phyloP scores from a whole-genome alignment of 1,139 yeast genomes.

The Hansenula sp. region DNA sequence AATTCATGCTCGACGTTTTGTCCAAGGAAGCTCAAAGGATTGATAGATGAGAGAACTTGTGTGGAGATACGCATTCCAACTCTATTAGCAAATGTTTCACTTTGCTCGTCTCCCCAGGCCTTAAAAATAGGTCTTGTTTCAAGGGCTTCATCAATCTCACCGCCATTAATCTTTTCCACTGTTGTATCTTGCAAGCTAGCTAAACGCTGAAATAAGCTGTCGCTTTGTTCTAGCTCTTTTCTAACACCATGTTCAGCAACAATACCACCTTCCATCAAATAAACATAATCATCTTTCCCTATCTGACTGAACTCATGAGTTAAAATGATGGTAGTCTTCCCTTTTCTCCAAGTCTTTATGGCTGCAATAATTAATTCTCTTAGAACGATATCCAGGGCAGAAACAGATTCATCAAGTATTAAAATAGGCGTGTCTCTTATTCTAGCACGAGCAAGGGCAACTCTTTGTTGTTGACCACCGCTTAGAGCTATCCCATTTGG shows the following conservation, averaged over 20 bases:
- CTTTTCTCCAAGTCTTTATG: constrained; percentile 56
- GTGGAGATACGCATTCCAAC: constrained; percentile 14
- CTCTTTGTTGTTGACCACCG: constrained; percentile 87
- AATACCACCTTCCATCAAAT: constrained; percentile 54
- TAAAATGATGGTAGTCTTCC: constrained; percentile 71
- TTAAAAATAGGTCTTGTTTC: background rate
- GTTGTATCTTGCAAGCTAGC: constrained; percentile 15
- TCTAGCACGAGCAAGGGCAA: constrained; percentile 80
- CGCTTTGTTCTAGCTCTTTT: constrained; percentile 24
- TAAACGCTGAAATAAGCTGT: constrained; percentile 13
- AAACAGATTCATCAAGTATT: constrained; percentile 78
- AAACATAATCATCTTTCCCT: constrained; percentile 46
- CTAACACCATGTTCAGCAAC: constrained; percentile 42
- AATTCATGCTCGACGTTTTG: constrained; percentile 4
- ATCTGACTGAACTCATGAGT: constrained; percentile 74
- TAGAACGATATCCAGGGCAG: constrained; percentile 64
- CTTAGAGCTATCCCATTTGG: constrained; percentile 51
- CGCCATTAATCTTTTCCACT: constrained; percentile 1
- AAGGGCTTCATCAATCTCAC: background rate
- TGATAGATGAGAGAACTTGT: constrained; percentile 13
- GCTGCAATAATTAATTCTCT: constrained; percentile 41
- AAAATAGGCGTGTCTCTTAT: constrained; percentile 68
- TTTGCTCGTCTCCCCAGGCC: background rate
- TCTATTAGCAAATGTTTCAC: constrained; percentile 4
- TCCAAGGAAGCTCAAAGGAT: constrained; percentile 14